These are phyloP conservation scores for Gastrodia elata DNA, from an alignment of 106 monocot species.

Conservation along the genomic window DNA sequence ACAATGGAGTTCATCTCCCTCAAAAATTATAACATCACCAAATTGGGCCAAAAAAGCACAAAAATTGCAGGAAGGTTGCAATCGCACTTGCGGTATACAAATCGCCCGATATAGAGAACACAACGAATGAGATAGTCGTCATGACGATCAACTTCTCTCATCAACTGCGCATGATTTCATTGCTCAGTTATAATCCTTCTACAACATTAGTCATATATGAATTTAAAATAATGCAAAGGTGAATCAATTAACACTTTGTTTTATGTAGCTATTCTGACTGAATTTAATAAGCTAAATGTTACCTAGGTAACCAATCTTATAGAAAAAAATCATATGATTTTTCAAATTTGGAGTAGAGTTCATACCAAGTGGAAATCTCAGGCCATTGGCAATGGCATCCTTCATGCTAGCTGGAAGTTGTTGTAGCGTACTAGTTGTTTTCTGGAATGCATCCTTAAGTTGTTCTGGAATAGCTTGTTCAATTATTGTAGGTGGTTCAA, in stretches of 20 bases:
- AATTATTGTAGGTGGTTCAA: conserved; percentile 64
- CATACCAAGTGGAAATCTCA: conserved; percentile 86
- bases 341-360: not conserved
- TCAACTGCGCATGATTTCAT: no score
- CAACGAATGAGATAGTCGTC: no score
- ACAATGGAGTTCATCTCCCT: no score
- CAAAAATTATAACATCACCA: no score
- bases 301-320: not conserved
- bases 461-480: conserved; percentile 78
- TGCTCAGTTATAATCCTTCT: no score
- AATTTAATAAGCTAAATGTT: not conserved
- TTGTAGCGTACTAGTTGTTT: conserved; percentile 50
- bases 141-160: no score
- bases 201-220: no score
- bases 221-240: no score
- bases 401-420: conserved; percentile 76
- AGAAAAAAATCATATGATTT: not conserved
- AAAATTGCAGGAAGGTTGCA: no score
- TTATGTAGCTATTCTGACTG: not conserved
- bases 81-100: no score
- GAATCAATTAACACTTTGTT: not conserved
- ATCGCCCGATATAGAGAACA: no score
- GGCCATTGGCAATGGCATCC: conserved; percentile 58
- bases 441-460: conserved; percentile 49
- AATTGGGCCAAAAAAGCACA: no score